phyloP scores from a whole-genome alignment of 2,329 filamentous ascomycete species.

The Thelonectria blattea region DNA sequence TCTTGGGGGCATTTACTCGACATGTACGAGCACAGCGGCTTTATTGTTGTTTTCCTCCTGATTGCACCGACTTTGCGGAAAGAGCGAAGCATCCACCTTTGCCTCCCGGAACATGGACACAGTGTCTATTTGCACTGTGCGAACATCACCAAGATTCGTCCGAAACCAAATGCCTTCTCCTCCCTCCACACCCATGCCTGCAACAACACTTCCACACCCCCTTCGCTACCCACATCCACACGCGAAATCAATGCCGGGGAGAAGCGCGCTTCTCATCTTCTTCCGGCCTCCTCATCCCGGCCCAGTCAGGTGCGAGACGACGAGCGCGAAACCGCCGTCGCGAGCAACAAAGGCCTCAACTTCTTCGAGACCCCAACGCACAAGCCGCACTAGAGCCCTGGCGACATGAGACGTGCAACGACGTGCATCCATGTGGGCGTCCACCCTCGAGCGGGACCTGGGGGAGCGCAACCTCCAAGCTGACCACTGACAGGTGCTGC shows the following conservation, averaged over 20 bases:
- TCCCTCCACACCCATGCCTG: background rate
- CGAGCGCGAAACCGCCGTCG: conserved; percentile 18
- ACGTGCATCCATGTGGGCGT: conserved; percentile 21
- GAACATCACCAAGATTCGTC: background rate
- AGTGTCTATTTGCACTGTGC: background rate
- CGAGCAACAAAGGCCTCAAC: conserved; percentile 31
- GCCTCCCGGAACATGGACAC: background rate
- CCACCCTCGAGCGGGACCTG: conserved; percentile 12
- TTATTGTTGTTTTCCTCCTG: background rate
- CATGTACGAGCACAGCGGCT: background rate
- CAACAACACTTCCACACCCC: background rate
- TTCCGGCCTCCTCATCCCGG: conserved; percentile 25
- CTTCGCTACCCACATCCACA: conserved; percentile 24
- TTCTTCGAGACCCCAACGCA: conserved; percentile 10
- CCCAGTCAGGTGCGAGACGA: conserved; percentile 1
- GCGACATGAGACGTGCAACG: conserved; percentile 23
- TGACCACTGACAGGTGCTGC: conserved; percentile 30
- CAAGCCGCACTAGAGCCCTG: conserved; percentile 15
- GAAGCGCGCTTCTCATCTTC: conserved; percentile 32
- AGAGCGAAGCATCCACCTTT: background rate
- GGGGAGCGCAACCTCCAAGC: conserved; percentile 23
- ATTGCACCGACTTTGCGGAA: background rate
- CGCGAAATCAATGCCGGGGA: conserved; percentile 35
- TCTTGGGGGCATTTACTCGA: background rate
- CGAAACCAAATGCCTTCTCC: background rate